Evolutionary conservation across 2,329 filamentous ascomycete genomes (phyloP).

Genomic region (Tolypocladium sp.): DNA sequence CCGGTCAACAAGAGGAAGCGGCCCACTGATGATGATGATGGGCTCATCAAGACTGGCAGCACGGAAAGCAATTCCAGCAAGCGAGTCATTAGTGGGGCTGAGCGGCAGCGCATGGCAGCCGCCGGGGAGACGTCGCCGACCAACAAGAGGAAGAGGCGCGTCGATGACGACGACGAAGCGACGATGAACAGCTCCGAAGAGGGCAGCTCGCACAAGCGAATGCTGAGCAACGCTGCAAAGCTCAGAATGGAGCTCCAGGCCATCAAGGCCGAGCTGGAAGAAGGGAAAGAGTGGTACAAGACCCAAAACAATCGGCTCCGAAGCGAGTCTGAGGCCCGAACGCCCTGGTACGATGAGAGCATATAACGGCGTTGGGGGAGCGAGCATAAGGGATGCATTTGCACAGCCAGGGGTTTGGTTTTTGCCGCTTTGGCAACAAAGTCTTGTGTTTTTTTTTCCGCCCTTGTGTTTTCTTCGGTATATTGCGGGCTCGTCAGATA

Average conservation of each 20-base stretch:
- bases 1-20: slow-evolving; percentile 13
- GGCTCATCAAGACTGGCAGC: no score
- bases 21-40: slow-evolving; percentile 5
- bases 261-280: slow-evolving; percentile 34
- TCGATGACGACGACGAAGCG: slow-evolving; percentile 14
- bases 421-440: not conserved
- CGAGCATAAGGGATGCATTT: not conserved
- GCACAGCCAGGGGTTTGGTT: not conserved
- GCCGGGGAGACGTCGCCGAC: slow-evolving; percentile 9
- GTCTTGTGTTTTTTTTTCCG: not conserved
- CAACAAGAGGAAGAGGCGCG: slow-evolving; percentile 22
- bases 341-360: slow-evolving; percentile 24
- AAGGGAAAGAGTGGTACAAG: slow-evolving; percentile 36
- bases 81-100: not conserved
- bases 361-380: slow-evolving; percentile 10
- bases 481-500: slow-evolving; percentile 11
- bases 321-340: slow-evolving; percentile 22
- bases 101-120: not conserved
- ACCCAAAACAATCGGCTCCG: slow-evolving; percentile 34
- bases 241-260: slow-evolving; percentile 30
- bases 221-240: slow-evolving; percentile 32
- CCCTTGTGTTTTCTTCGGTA: slow-evolving; percentile 1
- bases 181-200: slow-evolving; percentile 6
- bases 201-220: slow-evolving; percentile 24
- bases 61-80: not conserved